Evolutionary conservation across 495 filamentous ascomycete species (phyloP).

Genomic region (Penicillium mononematosum): DNA sequence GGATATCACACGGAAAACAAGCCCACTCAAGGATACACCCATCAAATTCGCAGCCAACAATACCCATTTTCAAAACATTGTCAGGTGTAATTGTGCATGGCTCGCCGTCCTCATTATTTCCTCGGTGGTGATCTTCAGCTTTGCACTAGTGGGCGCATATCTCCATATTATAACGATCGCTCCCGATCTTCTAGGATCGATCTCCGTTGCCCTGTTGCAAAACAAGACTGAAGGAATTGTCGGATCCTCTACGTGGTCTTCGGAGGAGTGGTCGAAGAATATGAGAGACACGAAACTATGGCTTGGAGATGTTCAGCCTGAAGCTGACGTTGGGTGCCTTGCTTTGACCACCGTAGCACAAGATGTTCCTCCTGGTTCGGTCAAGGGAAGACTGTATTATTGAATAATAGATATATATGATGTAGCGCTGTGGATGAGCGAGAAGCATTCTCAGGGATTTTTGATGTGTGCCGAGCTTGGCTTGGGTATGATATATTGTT

Average conservation of each 20-base stretch:
- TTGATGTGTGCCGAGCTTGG: not conserved
- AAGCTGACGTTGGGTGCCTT: constrained; percentile 3
- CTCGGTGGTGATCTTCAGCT: constrained; percentile 1
- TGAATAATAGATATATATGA: not conserved
- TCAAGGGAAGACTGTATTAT: not conserved
- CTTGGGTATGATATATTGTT: not conserved
- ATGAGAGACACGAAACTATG: not conserved
- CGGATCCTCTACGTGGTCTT: constrained; percentile 1
- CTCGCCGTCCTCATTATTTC: not conserved
- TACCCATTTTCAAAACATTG: not conserved
- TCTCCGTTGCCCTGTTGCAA: not conserved
- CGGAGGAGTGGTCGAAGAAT: not conserved
- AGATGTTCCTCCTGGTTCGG: not conserved
- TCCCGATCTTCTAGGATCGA: not conserved
- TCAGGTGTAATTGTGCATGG: not conserved
- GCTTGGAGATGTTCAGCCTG: constrained; percentile 3
- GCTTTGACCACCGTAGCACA: not conserved
- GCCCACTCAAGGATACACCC: not conserved
- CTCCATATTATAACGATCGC: not conserved
- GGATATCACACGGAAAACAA: not conserved
- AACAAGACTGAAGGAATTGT: not conserved
- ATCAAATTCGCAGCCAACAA: not conserved
- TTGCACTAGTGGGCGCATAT: not conserved
- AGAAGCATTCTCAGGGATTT: not conserved
- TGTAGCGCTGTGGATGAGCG: not conserved